Base-by-base conservation (phyloP, 257 asterid genomes). In the Ehretia macrophylla region DNA sequence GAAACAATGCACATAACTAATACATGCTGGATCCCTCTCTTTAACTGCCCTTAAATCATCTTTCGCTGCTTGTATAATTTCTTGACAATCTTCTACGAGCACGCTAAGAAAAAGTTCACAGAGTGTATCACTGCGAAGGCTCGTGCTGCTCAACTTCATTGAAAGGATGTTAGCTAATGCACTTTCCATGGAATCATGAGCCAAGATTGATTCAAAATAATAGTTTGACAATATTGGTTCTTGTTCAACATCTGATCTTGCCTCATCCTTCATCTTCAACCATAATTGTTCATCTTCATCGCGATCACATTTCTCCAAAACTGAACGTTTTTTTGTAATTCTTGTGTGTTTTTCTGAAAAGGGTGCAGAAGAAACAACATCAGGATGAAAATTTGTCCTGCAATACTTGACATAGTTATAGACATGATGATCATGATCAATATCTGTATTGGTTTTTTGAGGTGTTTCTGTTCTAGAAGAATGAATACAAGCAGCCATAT, bases 1-100 rank as follows among this genome's bases (percentile, higher is more conserved):
- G 75, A 90, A 85, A 68, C 96, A 85, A 59, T 90, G 96, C 0
- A 80, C 86, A 27, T 81, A 87, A 58, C 94, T 84, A 20, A 90
- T 81, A 70, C 97, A 90, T 37, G 96, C 97, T 1, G 97, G 97
- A 64, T 90, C 97, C 66, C 97, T 77, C 66, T 82, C 92, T 67
- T 82, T 89, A 11, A 84, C 92, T 0, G 94, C 97, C 64, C 69
- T 68, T 60, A 89, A 50, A 70, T 89, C 97, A 51, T 75, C 85
- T 23, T 35, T 44, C 0, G 83, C 88, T 3, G 92, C 79, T 1
- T 20, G 9, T 4, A 86, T 61, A 51, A 89, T 86, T 9, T 84
- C 90, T 8, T 60, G 40, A 27, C n/a, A n/a, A 60, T 84, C 82
- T 11, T 90, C 86, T 4, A 58, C 23, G 9, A 86, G 60, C 39